Base-by-base conservation (phyloP, 2,329 filamentous ascomycete genomes). In the Claviceps sp. region DNA sequence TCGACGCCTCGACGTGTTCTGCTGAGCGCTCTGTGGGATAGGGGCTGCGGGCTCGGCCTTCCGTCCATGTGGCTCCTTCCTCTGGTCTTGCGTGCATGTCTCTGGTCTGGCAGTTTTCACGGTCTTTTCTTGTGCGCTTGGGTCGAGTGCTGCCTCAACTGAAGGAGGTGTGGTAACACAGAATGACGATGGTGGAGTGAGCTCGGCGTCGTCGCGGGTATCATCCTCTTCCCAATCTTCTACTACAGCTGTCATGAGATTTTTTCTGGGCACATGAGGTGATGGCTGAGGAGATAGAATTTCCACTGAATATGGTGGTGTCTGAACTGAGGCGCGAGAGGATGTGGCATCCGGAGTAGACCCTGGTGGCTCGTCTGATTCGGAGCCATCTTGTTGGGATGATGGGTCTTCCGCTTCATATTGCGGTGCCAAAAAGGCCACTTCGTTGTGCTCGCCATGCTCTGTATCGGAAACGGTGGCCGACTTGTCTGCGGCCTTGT, bases 211-310 rank as follows among this genome's bases (percentile, higher is more conserved):
- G 36, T 40, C 20, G 37, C 49, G 47, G 36, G 50, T 22, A 29
- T 50, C 46, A 16, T 53, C 40, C 22, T 55, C 53, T 13, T 54
- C 50, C 22, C 44, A 49, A 20, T 57, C 53, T 39, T 55, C 55
- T 34, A 57, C 55, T 13, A 34, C 48, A 26, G 52, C 50, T 20
- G 47, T 46, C 16, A 51, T 38, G 48, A 23, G n/a, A 5, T 11
- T 40, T 20, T 42, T 48, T 29, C 17, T 17, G 17, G 38, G 36
- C n/a, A 42, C 20, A 34, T 45, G 50, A 16, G 51, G 50, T 16
- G 42, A 53, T 8, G 49, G 46, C 20, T 29, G 46, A 29, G 46
- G 50, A 20, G 53, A 53, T 22, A 44, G 40, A 26, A 43, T 49
- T 11, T 50, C 44, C 5, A 45, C 26, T 20, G 42, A 20, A 40